A percentile compares a stretch with the other conserved stretches of the same genome.
Evolutionary conservation across 2,329 filamentous ascomycete genomes (phyloP).

Genomic region (Nannizziopsis arthrosporioides): DNA sequence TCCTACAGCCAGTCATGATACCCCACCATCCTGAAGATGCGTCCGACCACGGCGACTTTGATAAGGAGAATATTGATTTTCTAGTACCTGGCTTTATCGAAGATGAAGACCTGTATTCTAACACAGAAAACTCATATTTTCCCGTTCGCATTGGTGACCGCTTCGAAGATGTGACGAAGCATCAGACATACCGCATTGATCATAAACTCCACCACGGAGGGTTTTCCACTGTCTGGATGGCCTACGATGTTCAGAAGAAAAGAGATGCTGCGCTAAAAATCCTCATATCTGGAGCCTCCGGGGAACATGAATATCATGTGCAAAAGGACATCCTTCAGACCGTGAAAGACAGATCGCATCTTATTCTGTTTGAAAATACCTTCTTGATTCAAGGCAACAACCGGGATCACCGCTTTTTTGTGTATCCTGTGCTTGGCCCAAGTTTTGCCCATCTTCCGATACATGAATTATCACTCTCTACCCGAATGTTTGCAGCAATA

Average conservation of each 20-base stretch:
- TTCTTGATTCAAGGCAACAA: slow-evolving; percentile 8
- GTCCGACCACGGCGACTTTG: too few species aligned
- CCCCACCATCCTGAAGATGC: too few species aligned
- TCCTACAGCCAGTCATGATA: too few species aligned
- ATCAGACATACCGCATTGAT: slow-evolving; percentile 12
- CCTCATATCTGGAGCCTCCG: not conserved
- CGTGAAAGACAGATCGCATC: slow-evolving; percentile 10
- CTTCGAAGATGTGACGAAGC: too few species aligned
- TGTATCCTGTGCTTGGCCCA: slow-evolving; percentile 19
- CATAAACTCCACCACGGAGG: slow-evolving; percentile 12
- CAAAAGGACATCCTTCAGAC: slow-evolving; percentile 10
- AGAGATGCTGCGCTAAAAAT: slow-evolving; percentile 14
- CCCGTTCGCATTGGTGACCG: slow-evolving; percentile 11
- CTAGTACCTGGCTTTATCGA: too few species aligned
- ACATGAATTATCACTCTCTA: slow-evolving; percentile 14
- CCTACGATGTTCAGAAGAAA: slow-evolving; percentile 9
- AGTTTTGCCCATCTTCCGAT: not conserved
- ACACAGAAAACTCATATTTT: not conserved
- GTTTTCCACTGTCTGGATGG: slow-evolving; percentile 15
- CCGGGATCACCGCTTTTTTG: slow-evolving; percentile 13
- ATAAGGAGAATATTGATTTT: too few species aligned
- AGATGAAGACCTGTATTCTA: too few species aligned
- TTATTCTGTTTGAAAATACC: slow-evolving; percentile 9
- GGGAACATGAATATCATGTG: slow-evolving; percentile 9
- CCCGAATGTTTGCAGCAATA: slow-evolving; percentile 22